Percentiles rank a stretch among this genome's conserved stretches.
These are phyloP conservation scores for Pleurostoma richardsiae DNA, from an alignment of 2,329 filamentous ascomycete species.

Conservation along the genomic window DNA sequence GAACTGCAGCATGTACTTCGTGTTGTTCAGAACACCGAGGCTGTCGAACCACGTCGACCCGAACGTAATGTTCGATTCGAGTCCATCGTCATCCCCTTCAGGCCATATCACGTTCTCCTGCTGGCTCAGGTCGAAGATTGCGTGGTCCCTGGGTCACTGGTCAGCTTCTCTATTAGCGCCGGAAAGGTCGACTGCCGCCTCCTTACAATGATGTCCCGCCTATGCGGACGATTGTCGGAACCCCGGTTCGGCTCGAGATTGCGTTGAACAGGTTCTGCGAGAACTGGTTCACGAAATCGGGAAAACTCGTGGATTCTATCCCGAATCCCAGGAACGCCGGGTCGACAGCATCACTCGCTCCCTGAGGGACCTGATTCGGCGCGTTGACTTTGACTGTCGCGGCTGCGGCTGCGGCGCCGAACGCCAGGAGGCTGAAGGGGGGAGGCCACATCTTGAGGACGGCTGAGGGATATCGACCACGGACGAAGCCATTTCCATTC, in stretches of 20 bases:
- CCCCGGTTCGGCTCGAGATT: not conserved
- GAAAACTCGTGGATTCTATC: not conserved
- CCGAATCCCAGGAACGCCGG: not conserved
- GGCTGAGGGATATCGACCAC: not conserved
- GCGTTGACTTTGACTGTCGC: not conserved
- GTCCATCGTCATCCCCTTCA: not conserved
- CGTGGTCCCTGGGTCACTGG: not conserved
- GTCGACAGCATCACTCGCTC: not conserved
- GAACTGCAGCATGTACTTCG: slow-evolving; percentile 1
- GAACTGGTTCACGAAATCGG: not conserved
- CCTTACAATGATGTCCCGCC: not conserved
- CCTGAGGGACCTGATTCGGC: not conserved
- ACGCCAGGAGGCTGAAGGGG: not conserved
- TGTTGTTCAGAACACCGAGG: slow-evolving; percentile 1
- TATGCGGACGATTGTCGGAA: not conserved
- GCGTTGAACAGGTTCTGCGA: not conserved
- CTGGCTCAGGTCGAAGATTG: not conserved
- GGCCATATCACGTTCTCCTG: not conserved
- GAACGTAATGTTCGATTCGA: slow-evolving; percentile 1
- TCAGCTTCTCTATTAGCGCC: too few relatives aligned
- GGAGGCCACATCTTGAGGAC: not conserved
- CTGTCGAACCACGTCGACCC: not conserved
- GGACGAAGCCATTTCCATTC: not conserved
- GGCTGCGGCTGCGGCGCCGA: not conserved
- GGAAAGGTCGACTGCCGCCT: too few relatives aligned